Percentiles rank a stretch among this genome's conserved stretches.
phyloP scores from a whole-genome alignment of 2,329 filamentous ascomycete species.

The Lasiodiplodia sp. region DNA sequence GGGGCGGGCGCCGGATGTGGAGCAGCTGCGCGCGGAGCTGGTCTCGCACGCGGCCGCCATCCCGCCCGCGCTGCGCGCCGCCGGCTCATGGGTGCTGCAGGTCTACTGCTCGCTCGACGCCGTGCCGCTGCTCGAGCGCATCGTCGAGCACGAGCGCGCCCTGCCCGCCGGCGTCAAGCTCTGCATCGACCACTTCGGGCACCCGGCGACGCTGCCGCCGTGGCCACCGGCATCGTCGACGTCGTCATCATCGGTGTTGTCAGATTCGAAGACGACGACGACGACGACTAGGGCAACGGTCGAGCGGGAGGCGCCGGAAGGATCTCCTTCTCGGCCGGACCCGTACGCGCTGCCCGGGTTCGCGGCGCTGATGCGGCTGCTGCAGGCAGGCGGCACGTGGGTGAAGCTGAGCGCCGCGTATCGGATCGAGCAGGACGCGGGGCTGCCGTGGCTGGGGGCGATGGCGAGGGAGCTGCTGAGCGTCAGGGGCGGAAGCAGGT shows the following conservation, averaged over 20 bases:
- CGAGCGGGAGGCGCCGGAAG: slow-evolving; percentile 32
- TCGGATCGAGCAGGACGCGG: slow-evolving; percentile 56
- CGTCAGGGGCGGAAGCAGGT: slow-evolving; percentile 57
- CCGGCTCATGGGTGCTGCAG: slow-evolving; percentile 62
- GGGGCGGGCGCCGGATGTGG: slow-evolving; percentile 47
- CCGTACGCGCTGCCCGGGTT: slow-evolving; percentile 60
- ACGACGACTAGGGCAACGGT: no score
- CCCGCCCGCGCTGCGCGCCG: slow-evolving; percentile 45
- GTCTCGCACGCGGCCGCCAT: slow-evolving; percentile 59
- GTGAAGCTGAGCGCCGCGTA: slow-evolving; percentile 68
- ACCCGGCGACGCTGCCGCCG: slow-evolving; percentile 51
- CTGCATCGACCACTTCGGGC: slow-evolving; percentile 68
- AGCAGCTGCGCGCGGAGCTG: slow-evolving; percentile 53
- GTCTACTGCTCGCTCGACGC: slow-evolving; percentile 63
- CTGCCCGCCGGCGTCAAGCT: slow-evolving; percentile 57
- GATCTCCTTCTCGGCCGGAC: slow-evolving; percentile 33
- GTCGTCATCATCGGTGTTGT: no score
- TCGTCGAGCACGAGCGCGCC: slow-evolving; percentile 60
- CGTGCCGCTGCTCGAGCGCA: slow-evolving; percentile 56
- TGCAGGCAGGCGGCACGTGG: slow-evolving; percentile 58
- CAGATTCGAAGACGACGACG: no score
- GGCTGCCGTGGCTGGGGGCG: slow-evolving; percentile 56
- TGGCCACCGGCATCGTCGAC: no score
- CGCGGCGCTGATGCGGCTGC: slow-evolving; percentile 55
- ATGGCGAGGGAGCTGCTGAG: slow-evolving; percentile 59